Conservation (phyloP, 495 filamentous ascomycete species). For the Penicillium pancosmium region DNA sequence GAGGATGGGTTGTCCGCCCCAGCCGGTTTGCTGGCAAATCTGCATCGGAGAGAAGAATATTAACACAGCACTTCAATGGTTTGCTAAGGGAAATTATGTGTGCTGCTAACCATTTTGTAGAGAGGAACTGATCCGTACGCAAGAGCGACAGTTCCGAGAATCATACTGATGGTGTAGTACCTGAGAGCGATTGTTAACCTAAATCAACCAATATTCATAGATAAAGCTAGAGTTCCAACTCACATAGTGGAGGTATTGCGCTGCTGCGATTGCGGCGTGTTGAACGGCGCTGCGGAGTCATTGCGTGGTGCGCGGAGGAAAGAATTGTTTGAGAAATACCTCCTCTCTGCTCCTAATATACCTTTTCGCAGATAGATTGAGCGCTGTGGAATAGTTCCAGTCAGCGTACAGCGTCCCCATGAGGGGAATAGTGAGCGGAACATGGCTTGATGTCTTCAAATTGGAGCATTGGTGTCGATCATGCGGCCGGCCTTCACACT, state of each 20-base stretch:
- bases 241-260: conserved; percentile 50
- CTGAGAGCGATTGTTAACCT: conserved; percentile 41
- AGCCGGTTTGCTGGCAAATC: conserved; percentile 97
- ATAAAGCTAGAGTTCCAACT: conserved; percentile 4
- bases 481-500: background rate
- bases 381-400: conserved; percentile 18
- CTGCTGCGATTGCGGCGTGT: conserved; percentile 44
- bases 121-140: conserved; percentile 95
- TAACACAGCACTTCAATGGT: background rate
- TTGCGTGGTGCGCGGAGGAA: conserved; percentile 31
- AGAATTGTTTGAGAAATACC: conserved; percentile 44
- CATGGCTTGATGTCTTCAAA: conserved; percentile 29
- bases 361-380: conserved; percentile 18
- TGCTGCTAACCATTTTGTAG: conserved; percentile 83
- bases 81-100: background rate
- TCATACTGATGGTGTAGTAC: conserved; percentile 82
- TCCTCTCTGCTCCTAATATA: conserved; percentile 29
- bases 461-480: conserved; percentile 10
- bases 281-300: conserved; percentile 40
- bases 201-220: background rate
- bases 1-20: conserved; percentile 88
- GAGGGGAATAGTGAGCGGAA: conserved; percentile 34
- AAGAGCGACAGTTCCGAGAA: conserved; percentile 86
- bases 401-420: conserved; percentile 27
- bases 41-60: conserved; percentile 31